Percentiles rank a stretch among this genome's conserved stretches.
phyloP scores from a whole-genome alignment of 179 eudicot species.

The Nepenthes alata region DNA sequence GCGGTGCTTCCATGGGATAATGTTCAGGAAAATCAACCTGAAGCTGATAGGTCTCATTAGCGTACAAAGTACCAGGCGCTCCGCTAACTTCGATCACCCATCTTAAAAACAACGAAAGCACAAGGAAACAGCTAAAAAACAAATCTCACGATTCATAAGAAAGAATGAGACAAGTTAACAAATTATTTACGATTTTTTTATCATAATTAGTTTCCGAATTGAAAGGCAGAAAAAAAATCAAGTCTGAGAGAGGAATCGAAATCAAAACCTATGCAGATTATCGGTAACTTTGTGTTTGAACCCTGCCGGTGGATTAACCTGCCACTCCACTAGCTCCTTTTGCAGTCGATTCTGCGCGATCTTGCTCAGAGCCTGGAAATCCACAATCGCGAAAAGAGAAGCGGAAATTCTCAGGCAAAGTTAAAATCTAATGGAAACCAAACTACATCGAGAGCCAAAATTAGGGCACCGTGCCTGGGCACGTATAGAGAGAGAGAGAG shows the following conservation, averaged over 20 bases:
- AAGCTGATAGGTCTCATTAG: slow-evolving; percentile 67
- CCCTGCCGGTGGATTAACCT: slow-evolving; percentile 70
- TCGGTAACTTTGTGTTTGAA: slow-evolving; percentile 80
- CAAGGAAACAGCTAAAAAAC: not conserved
- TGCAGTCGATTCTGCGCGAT: slow-evolving; percentile 82
- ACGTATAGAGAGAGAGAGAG: not conserved
- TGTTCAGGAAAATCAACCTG: slow-evolving; percentile 99
- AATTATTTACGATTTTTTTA: too few relatives aligned
- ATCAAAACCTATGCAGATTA: slow-evolving; percentile 70
- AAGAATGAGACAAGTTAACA: not conserved
- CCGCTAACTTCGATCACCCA: slow-evolving; percentile 91
- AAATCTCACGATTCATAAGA: not conserved
- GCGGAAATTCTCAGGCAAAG: not conserved
- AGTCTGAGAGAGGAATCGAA: not conserved
- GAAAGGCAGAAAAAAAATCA: not conserved
- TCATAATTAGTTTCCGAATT: too few relatives aligned
- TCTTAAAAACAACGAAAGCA: slow-evolving; percentile 17
- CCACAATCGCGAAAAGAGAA: too few relatives aligned
- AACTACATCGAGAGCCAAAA: not conserved
- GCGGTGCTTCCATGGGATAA: slow-evolving; percentile 99
- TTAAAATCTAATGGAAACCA: not conserved
- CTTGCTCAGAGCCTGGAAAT: slow-evolving; percentile 57
- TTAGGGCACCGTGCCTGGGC: not conserved
- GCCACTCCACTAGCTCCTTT: slow-evolving; percentile 85
- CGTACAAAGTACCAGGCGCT: slow-evolving; percentile 81